These are phyloP conservation scores for Colletotrichum endophyticum DNA, from an alignment of 2,329 filamentous ascomycete species.

Conservation along the genomic window DNA sequence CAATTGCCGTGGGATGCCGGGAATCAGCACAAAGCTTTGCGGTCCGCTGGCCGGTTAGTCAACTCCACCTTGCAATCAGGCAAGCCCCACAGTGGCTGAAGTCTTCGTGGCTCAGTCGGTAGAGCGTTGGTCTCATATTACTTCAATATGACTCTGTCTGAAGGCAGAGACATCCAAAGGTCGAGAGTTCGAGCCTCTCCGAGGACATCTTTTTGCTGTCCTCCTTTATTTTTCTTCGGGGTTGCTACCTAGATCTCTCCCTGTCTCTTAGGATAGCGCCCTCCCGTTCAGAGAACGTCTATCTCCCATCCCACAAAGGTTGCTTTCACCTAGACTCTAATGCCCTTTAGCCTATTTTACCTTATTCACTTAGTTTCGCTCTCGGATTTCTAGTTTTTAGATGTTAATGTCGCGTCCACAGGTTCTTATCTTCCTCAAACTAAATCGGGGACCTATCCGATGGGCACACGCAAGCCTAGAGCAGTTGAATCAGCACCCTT, in stretches of 20 bases:
- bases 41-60: not conserved
- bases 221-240: rapidly evolving
- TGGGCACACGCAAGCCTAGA: not conserved
- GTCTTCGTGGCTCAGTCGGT: slow-evolving; percentile 20
- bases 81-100: not conserved
- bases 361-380: not conserved
- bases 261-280: not conserved
- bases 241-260: not conserved
- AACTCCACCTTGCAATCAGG: rapidly evolving
- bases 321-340: not conserved
- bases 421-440: not conserved
- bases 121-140: slow-evolving; percentile 21
- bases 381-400: not conserved
- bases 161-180: slow-evolving; percentile 12
- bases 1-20: not conserved
- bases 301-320: not conserved
- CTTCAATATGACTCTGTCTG: not conserved
- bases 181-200: slow-evolving; percentile 19
- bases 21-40: not conserved
- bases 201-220: slow-evolving; percentile 7
- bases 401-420: not conserved
- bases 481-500: not conserved
- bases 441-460: not conserved
- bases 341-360: not conserved
- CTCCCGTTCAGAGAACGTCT: not conserved